Base-by-base conservation (phyloP, 2,329 filamentous ascomycete species). In the Clonostachys chloroleuca region DNA sequence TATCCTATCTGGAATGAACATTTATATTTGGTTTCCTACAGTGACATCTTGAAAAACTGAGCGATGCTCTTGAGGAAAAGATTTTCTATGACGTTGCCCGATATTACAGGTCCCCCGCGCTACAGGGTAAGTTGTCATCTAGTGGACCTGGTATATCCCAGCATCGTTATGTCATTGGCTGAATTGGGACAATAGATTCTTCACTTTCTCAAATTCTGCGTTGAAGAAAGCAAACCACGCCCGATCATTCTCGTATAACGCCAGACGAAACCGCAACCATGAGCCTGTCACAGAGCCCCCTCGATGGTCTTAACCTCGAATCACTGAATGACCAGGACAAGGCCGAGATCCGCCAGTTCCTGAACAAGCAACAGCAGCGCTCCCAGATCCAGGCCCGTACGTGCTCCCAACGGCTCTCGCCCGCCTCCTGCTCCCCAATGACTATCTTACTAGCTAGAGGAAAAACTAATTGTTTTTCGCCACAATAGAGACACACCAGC, bases 351-450 rank as follows among this genome's bases (percentile, higher is more conserved):
- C 88, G 90, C 61, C 84, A 90, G 62, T 92, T 96, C 68, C 77
- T 96, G 49, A 73, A 82, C 57, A 90, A 88, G 63, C 91, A 96
- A 75, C 79, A 81, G 54, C 89, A 96, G 70, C 94, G 94, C 66
- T 81, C 88, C n/a, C 75, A 81, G 55, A 69, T 83, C 44, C 78
- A 81, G 54, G 59, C 69, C 39, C 76, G 86, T 89, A 65, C 69
- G 75, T 73, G 56, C 16, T 33, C n/a, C 14, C 14, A 8, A 30
- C 42, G 63, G 59, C 65, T 40, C 49, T 20, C 39, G 20, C 45
- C 20, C 36, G 18, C 33, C 17, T 13, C 42, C 34, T 17, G 10
- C 39, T 41, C 34, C 43, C 24, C 48, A 44, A 10, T 42, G 30
- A 14, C n/a, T 34, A 40, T 34, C 49, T 34, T 30, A 9, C n/a